Evolutionary conservation across 179 eudicot species (phyloP).

Genomic region (Beta corolliflora): DNA sequence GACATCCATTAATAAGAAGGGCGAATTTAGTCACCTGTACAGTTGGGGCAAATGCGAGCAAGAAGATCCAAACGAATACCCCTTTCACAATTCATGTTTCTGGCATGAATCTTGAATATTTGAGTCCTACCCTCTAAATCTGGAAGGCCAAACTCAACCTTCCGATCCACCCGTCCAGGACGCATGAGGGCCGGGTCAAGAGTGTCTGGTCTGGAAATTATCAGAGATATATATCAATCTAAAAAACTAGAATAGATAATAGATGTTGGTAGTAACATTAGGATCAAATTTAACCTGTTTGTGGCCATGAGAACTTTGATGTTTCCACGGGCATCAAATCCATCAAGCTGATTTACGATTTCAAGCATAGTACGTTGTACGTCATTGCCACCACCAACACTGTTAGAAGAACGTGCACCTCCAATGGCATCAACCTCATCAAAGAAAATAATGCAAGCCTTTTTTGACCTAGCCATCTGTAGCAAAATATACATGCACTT

Average conservation of each 20-base stretch:
- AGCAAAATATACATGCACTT: background rate
- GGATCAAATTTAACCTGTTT: constrained; percentile 54
- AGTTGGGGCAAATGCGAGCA: constrained; percentile 97
- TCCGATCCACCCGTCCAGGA: constrained; percentile 92
- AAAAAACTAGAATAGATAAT: background rate
- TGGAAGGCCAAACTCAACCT: constrained; percentile 97
- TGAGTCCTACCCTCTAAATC: constrained; percentile 95
- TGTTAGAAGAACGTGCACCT: constrained; percentile 93
- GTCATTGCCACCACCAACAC: constrained; percentile 95
- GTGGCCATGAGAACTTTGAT: constrained; percentile 98
- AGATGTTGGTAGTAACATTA: background rate
- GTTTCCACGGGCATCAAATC: constrained; percentile 97
- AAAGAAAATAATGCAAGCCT: constrained; percentile 92
- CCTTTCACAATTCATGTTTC: constrained; percentile 98
- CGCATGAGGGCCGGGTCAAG: constrained; percentile 94
- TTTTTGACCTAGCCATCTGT: constrained; percentile 97
- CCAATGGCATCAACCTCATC: constrained; percentile 99
- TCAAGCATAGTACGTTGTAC: constrained; percentile 98
- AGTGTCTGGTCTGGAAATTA: constrained; percentile 73
- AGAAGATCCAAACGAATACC: constrained; percentile 90
- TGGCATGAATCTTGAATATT: constrained; percentile 91
- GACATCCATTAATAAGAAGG: background rate
- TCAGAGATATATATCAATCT: background rate
- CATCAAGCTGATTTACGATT: constrained; percentile 96
- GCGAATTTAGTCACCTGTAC: constrained; percentile 56